A percentile compares a stretch with the other conserved stretches of the same genome.
Evolutionary conservation across 2,329 filamentous ascomycete species (phyloP).

Genomic region (Samsoniella hepiali): DNA sequence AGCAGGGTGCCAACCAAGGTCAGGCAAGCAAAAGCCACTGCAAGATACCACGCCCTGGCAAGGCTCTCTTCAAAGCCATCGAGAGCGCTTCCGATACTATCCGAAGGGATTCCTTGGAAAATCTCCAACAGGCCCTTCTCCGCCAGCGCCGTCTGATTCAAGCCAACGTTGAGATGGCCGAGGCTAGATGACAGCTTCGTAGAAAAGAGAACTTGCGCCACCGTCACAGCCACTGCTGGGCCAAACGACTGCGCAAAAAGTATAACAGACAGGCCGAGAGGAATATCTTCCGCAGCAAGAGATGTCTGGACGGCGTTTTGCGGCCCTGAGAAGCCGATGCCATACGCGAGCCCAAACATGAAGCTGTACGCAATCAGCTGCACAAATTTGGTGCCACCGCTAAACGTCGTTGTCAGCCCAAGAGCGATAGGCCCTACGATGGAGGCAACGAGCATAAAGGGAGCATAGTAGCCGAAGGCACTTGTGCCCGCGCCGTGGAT

Average conservation of each 20-base stretch:
- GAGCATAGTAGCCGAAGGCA: slow-evolving; percentile 39
- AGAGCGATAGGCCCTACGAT: slow-evolving; percentile 29
- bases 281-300: slow-evolving; percentile 24
- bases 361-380: slow-evolving; percentile 41
- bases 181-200: slow-evolving; percentile 21
- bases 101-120: background rate
- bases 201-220: slow-evolving; percentile 24
- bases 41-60: slow-evolving; percentile 25
- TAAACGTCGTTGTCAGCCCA: slow-evolving; percentile 39
- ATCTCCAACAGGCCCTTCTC: slow-evolving; percentile 12
- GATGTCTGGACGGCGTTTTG: slow-evolving; percentile 40
- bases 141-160: background rate
- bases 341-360: slow-evolving; percentile 37
- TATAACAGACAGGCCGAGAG: slow-evolving; percentile 24
- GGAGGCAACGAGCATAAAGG: slow-evolving; percentile 34
- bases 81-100: background rate
- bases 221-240: slow-evolving; percentile 20
- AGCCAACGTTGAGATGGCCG: background rate
- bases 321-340: slow-evolving; percentile 38
- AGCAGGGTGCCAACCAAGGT: slow-evolving; percentile 25
- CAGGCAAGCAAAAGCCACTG: slow-evolving; percentile 24
- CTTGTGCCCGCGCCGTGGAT: slow-evolving; percentile 30
- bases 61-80: slow-evolving; percentile 19
- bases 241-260: slow-evolving; percentile 25
- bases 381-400: slow-evolving; percentile 27